Conservation (phyloP, 345 rosid species). For the Gossypium arboreum region DNA sequence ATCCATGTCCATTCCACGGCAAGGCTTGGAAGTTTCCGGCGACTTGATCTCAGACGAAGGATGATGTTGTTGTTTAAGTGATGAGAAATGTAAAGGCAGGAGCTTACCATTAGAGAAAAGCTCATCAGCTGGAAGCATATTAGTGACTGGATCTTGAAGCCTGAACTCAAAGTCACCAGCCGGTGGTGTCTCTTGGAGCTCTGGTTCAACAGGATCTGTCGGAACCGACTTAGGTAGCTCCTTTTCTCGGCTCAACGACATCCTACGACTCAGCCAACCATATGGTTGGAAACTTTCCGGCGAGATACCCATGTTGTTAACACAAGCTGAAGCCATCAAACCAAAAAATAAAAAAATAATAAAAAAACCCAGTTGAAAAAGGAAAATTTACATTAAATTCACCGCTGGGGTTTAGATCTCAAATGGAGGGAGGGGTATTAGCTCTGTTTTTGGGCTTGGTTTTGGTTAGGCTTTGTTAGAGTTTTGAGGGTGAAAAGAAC, state of each 20-base stretch:
- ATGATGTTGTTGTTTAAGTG: not conserved
- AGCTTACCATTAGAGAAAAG: conserved; percentile 86
- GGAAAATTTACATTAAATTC: not conserved
- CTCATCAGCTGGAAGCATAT: conserved; percentile 87
- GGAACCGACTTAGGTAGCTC: conserved; percentile 15
- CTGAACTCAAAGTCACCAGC: conserved; percentile 79
- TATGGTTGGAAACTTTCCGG: conserved; percentile 53
- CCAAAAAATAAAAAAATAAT: not conserved
- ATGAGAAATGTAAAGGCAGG: conserved; percentile 60
- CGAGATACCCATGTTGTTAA: conserved; percentile 55
- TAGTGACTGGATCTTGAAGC: conserved; percentile 65
- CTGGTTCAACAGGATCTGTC: conserved; percentile 24
- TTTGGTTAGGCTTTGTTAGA: not conserved
- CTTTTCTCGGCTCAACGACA: conserved; percentile 52
- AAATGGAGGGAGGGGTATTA: too few relatives aligned
- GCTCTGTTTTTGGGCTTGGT: not conserved
- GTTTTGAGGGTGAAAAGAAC: not conserved
- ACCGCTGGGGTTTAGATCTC: too few relatives aligned
- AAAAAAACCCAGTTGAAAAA: not conserved
- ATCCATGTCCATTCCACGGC: conserved; percentile 41
- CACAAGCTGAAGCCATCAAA: conserved; percentile 84
- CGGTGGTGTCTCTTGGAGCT: conserved; percentile 25
- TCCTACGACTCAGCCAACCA: conserved; percentile 64
- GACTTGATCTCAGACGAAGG: conserved; percentile 25
- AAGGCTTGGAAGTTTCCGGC: conserved; percentile 32